Evolutionary conservation across 2,329 filamentous ascomycete genomes (phyloP).

Genomic region (Cercospora zeae-maydis): DNA sequence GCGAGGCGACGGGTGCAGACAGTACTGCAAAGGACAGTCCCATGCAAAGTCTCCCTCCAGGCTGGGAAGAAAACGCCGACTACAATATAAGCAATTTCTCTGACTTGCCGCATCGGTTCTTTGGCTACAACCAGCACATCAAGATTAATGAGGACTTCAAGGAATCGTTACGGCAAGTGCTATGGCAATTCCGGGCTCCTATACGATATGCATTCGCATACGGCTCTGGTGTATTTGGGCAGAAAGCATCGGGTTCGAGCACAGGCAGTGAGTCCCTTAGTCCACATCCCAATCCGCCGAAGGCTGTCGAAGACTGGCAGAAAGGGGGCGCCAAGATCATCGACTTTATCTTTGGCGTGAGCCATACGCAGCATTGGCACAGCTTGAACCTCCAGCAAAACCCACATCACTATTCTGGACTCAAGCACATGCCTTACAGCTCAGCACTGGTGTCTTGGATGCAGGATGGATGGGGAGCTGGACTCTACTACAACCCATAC

Average conservation of each 20-base stretch:
- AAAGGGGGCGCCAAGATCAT: conserved; percentile 92
- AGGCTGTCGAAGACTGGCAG: conserved; percentile 78
- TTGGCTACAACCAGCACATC: conserved; percentile 95
- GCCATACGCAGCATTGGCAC: conserved; percentile 95
- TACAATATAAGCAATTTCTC: conserved; percentile 70
- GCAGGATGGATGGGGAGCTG: conserved; percentile 84
- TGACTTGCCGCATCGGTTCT: conserved; percentile 72
- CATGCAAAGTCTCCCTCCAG: conserved; percentile 44
- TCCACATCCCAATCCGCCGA: conserved; percentile 77
- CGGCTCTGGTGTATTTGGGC: conserved; percentile 92
- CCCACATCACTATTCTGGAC: conserved; percentile 83
- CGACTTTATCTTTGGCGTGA: conserved; percentile 95
- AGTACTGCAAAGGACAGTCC: conserved; percentile 24
- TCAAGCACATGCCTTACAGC: conserved; percentile 67
- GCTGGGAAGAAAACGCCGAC: conserved; percentile 74
- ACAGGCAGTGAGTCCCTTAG: conserved; percentile 52
- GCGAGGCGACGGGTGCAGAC: conserved; percentile 15
- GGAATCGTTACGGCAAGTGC: conserved; percentile 76
- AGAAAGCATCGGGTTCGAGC: conserved; percentile 50
- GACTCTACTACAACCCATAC: conserved; percentile 96
- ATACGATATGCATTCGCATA: conserved; percentile 97
- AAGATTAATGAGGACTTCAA: conserved; percentile 94
- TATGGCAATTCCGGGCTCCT: conserved; percentile 88
- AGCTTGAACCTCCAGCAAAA: conserved; percentile 86
- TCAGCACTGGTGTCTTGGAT: conserved; percentile 80